These are phyloP conservation scores for Huntiella abstrusa DNA, from an alignment of 2,329 filamentous ascomycete genomes.

Conservation along the genomic window DNA sequence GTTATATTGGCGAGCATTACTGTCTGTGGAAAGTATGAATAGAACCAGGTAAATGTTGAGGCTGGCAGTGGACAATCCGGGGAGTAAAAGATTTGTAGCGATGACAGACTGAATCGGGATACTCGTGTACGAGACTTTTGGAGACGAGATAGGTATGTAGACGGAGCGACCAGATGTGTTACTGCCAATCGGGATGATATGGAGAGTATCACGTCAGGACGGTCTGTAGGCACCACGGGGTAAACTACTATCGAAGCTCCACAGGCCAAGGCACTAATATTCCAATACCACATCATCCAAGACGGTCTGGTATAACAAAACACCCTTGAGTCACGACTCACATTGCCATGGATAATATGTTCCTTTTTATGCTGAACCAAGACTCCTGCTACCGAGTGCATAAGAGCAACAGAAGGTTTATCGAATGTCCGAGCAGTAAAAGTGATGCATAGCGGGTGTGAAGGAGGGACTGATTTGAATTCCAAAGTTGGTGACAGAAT, in stretches of 20 bases:
- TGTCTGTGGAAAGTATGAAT: slow-evolving; percentile 60
- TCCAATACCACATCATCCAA: slow-evolving; percentile 99
- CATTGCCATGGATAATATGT: slow-evolving; percentile 69
- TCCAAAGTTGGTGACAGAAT: slow-evolving; percentile 27
- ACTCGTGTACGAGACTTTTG: slow-evolving; percentile 52
- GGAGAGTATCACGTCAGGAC: slow-evolving; percentile 51
- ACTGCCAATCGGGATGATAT: slow-evolving; percentile 66
- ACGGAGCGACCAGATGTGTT: slow-evolving; percentile 87
- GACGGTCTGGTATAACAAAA: slow-evolving; percentile 92
- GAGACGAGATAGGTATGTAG: slow-evolving; percentile 78
- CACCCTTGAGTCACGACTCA: slow-evolving; percentile 51
- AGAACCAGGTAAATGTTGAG: slow-evolving; percentile 82
- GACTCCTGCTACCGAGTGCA: slow-evolving; percentile 79
- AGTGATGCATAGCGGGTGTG: slow-evolving; percentile 82
- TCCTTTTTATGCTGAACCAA: slow-evolving; percentile 96
- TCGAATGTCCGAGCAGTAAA: slow-evolving; percentile 85
- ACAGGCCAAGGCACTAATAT: slow-evolving; percentile 65
- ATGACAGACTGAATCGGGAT: slow-evolving; percentile 29
- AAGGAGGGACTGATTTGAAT: slow-evolving; percentile 64
- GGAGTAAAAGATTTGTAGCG: slow-evolving; percentile 73
- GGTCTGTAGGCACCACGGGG: slow-evolving; percentile 77
- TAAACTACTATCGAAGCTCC: slow-evolving; percentile 76
- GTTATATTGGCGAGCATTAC: slow-evolving; percentile 77
- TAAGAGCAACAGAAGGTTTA: slow-evolving; percentile 67
- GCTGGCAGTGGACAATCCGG: slow-evolving; percentile 85